These are phyloP conservation scores for Pythium aristosporum DNA, from an alignment of 352 stramenopile genomes.

Conservation along the genomic window DNA sequence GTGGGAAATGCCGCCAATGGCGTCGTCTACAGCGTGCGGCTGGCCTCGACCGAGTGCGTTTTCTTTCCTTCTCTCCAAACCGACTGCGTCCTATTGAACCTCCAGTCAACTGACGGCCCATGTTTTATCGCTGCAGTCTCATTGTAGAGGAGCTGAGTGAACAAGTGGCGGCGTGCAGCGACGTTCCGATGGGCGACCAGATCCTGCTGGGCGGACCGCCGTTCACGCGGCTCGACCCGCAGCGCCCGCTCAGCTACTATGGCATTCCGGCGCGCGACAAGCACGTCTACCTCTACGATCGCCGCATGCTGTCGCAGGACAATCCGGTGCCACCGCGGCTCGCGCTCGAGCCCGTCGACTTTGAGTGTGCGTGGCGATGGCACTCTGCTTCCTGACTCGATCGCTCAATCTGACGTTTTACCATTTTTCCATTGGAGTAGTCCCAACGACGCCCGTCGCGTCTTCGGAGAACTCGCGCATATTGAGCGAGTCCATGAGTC, in stretches of 20 bases:
- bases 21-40: conserved; percentile 26
- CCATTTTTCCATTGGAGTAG: conserved; percentile 22
- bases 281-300: conserved; percentile 82
- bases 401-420: no score
- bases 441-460: conserved; percentile 47
- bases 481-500: conserved; percentile 77
- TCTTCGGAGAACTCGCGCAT: conserved; percentile 69
- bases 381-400: no score
- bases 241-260: conserved; percentile 67
- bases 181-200: conserved; percentile 65
- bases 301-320: conserved; percentile 74
- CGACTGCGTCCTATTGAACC: neutral
- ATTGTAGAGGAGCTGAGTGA: conserved; percentile 70
- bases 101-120: neutral
- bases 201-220: conserved; percentile 80
- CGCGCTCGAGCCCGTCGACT: conserved; percentile 43
- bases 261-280: conserved; percentile 56
- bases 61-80: neutral
- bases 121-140: conserved; percentile 34
- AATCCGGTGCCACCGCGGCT: conserved; percentile 32
- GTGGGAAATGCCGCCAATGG: conserved; percentile 32
- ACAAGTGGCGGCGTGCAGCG: conserved; percentile 52
- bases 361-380: conserved; percentile 29
- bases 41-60: conserved; percentile 48
- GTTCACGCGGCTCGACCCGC: conserved; percentile 72